A percentile compares a stretch with the other conserved stretches of the same genome.
Conservation (phyloP, 441 rosid genomes). For the Erodium texanum region DNA sequence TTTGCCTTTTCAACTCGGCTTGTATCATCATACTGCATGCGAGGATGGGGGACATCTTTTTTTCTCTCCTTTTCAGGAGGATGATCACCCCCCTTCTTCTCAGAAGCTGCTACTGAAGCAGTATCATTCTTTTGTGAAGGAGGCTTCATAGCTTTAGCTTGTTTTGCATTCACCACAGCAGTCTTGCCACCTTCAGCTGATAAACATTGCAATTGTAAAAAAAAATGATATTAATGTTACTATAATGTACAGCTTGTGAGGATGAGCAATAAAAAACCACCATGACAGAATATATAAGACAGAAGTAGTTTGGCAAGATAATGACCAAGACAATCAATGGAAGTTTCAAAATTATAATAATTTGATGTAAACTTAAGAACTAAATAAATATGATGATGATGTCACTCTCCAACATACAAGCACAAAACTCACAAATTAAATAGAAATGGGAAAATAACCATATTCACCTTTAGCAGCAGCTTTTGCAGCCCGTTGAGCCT, state of each 20-base stretch:
- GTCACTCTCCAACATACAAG: not conserved
- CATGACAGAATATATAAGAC: not conserved
- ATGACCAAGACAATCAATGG: not conserved
- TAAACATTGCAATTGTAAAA: conserved; percentile 6
- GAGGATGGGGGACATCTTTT: conserved; percentile 87
- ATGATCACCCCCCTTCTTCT: conserved; percentile 52
- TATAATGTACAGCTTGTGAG: not conserved
- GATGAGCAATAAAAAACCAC: not conserved
- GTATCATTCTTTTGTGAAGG: conserved; percentile 45
- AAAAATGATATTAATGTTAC: not conserved
- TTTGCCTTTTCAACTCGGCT: conserved; percentile 85
- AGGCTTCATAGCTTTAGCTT: conserved; percentile 45
- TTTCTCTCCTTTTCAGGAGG: conserved; percentile 63
- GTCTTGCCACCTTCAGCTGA: conserved; percentile 52
- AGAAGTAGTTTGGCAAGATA: not conserved
- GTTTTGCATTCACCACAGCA: conserved; percentile 33
- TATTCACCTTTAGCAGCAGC: conserved; percentile 38
- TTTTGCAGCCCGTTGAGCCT: conserved; percentile 28
- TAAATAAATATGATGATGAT: not conserved
- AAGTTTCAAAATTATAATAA: not conserved
- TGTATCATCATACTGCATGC: conserved; percentile 86
- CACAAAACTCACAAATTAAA: not conserved
- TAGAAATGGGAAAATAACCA: conserved; percentile 6
- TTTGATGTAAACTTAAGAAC: not conserved
- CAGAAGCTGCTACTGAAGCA: conserved; percentile 48